These are phyloP conservation scores for Pseudogymnoascus sp. DNA, from an alignment of 2,329 filamentous ascomycete genomes.

Conservation along the genomic window DNA sequence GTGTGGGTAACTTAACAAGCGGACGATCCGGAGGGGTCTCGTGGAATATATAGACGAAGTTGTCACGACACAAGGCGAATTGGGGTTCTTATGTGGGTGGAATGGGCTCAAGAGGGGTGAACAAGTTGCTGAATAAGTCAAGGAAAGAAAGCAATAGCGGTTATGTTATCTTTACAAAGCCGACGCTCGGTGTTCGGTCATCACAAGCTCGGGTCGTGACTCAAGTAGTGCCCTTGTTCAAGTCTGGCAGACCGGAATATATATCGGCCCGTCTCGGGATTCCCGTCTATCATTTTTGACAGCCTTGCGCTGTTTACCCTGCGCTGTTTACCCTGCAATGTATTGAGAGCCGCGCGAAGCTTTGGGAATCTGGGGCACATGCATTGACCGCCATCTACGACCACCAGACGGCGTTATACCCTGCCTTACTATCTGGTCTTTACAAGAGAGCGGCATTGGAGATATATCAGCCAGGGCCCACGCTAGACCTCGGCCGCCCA, in stretches of 20 bases:
- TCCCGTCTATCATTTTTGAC: neutral
- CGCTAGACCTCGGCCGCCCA: neutral
- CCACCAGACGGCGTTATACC: slow-evolving; percentile 6
- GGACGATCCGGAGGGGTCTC: slow-evolving; percentile 1
- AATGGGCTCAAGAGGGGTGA: neutral
- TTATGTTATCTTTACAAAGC: slow-evolving; percentile 9
- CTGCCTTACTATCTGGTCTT: neutral
- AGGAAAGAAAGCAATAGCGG: neutral
- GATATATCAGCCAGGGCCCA: slow-evolving; percentile 1
- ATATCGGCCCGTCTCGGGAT: neutral
- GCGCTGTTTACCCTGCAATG: neutral
- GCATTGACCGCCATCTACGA: slow-evolving; percentile 2
- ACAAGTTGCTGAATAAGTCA: slow-evolving; percentile 1
- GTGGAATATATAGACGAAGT: slow-evolving; percentile 2
- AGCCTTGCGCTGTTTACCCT: neutral
- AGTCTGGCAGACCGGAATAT: neutral
- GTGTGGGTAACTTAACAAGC: slow-evolving; percentile 7
- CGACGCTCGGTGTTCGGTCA: slow-evolving; percentile 5
- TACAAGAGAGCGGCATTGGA: neutral
- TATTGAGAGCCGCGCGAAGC: neutral
- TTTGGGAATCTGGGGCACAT: neutral
- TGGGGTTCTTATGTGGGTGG: neutral
- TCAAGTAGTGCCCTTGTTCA: slow-evolving; percentile 3
- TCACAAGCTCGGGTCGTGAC: slow-evolving; percentile 5
- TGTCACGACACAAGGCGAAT: neutral